Evolutionary conservation across 805 yeast genomes (phyloP).

Genomic region (Lachancea nothofagi): DNA sequence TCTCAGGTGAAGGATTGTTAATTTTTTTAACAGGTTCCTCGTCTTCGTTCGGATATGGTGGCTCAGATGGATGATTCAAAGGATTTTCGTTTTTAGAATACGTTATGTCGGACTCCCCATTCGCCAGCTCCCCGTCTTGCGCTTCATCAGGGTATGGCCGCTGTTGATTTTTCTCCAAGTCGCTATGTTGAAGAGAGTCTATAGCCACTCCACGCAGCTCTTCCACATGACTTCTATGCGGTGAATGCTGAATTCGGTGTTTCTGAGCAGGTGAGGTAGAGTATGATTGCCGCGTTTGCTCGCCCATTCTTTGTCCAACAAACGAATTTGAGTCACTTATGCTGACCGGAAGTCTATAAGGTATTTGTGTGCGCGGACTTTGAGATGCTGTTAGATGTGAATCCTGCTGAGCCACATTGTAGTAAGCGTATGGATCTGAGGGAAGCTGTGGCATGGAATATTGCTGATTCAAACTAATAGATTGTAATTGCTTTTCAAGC

Average conservation of each 20-base stretch:
- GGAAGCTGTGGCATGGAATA: constrained; percentile 25
- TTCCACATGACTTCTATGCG: constrained; percentile 8
- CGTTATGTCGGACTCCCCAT: constrained; percentile 23
- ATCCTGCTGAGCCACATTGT: constrained; percentile 11
- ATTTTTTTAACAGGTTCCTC: constrained; percentile 7
- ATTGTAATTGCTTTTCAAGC: constrained; percentile 50
- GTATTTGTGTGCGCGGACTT: constrained; percentile 8
- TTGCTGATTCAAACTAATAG: constrained; percentile 33
- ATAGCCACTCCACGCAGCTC: neutral
- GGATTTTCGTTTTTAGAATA: neutral
- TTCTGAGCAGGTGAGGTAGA: constrained; percentile 6
- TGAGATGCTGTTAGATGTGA: constrained; percentile 18
- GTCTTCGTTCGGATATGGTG: constrained; percentile 25
- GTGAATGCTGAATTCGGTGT: constrained; percentile 13
- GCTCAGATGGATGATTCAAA: constrained; percentile 1
- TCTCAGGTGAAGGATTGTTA: constrained; percentile 2
- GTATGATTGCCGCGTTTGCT: neutral
- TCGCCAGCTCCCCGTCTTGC: constrained; percentile 3
- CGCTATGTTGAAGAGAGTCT: neutral
- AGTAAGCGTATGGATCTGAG: constrained; percentile 23
- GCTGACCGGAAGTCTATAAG: neutral
- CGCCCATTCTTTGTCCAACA: neutral
- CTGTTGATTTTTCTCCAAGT: neutral
- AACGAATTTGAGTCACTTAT: neutral
- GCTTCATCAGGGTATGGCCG: constrained; percentile 5